Conservation (phyloP, 208 protist genomes). For the Leishmania lainsoni region DNA sequence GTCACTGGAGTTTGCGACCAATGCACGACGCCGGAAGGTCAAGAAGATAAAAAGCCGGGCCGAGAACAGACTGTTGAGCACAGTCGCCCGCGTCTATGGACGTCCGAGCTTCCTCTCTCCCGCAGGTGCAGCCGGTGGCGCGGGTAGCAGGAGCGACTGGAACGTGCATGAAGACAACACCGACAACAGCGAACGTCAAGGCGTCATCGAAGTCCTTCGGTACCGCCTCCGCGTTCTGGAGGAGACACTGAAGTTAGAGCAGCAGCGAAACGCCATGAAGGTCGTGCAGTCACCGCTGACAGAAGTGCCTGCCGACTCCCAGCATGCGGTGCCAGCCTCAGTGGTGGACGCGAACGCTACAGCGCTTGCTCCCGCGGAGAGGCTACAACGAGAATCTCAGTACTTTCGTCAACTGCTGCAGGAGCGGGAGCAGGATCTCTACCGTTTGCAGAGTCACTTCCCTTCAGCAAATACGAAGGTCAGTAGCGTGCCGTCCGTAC, state of each 20-base stretch:
- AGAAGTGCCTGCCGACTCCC: not conserved
- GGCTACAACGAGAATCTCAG: slow-evolving; percentile 15
- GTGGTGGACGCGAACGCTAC: not conserved
- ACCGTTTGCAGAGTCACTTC: not conserved
- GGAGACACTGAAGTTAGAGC: slow-evolving; percentile 20
- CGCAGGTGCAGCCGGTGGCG: not conserved
- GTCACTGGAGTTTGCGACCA: slow-evolving; percentile 74
- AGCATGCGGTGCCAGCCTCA: not conserved
- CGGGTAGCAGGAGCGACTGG: not conserved
- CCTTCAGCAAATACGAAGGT: not conserved
- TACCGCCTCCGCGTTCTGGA: slow-evolving; percentile 24
- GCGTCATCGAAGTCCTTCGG: slow-evolving; percentile 17
- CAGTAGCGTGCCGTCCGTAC: not conserved
- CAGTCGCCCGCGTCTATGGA: not conserved
- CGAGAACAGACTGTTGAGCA: slow-evolving; percentile 24
- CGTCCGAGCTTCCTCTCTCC: not conserved
- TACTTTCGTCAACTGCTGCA: slow-evolving; percentile 27
- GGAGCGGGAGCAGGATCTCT: slow-evolving; percentile 25
- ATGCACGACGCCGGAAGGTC: slow-evolving; percentile 50
- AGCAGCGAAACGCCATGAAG: slow-evolving; percentile 14
- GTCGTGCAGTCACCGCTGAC: not conserved
- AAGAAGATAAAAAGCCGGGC: slow-evolving; percentile 40
- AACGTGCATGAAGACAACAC: not conserved
- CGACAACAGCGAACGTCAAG: slow-evolving; percentile 16
- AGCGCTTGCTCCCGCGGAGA: not conserved